Base-by-base conservation (phyloP, 1,284 basidiomycete species). In the Tetrapyrgos nigripes region DNA sequence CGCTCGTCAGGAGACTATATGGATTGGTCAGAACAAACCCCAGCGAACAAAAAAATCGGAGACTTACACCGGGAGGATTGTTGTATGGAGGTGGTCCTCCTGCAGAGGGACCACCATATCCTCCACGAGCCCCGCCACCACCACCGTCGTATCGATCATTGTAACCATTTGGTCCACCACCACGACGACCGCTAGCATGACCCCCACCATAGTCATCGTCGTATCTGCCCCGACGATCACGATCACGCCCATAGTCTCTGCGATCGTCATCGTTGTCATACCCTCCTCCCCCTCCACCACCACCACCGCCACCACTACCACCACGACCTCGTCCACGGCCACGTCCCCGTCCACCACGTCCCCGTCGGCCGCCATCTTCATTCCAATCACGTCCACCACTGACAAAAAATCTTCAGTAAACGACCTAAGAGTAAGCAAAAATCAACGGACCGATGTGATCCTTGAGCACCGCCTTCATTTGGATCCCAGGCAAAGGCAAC, bases 401-500 rank as follows among this genome's bases (percentile, higher is more conserved):
- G 71, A 10, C 71, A 73, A 50, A 69, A 66, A 52, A 61, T 57
- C 13, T 66, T 64, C 17, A 46, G 46, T 19, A 45, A 53, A 35
- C 13, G 44, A 45, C 29, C 10, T n/a, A n/a, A 14, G 47, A 49
- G 53, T 26, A 50, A 55, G 29, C 33, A 28, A 52, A 62, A 48
- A 50, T 10, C 9, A 19, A 58, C 60, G 52, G 65, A 77, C 73
- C 74, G 70, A 60, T 71, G 75, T 31, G 67, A 68, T 65, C 78
- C 75, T 62, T 73, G 74, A 60, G 61, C 77, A 68, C 58, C 77
- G 67, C 59, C 76, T 65, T 82, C 79, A 28, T 67, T 76, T 8
- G 67, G 63, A 63, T 98, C 95, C 90, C 94, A 97, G n/a, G 92
- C 89, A 66, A 92, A 94, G 2, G 86, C 81, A 51, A 98, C 86